These are phyloP conservation scores for Lichtheimia ramosa DNA, from an alignment of 371 early-diverging fungal genomes.

Conservation along the genomic window DNA sequence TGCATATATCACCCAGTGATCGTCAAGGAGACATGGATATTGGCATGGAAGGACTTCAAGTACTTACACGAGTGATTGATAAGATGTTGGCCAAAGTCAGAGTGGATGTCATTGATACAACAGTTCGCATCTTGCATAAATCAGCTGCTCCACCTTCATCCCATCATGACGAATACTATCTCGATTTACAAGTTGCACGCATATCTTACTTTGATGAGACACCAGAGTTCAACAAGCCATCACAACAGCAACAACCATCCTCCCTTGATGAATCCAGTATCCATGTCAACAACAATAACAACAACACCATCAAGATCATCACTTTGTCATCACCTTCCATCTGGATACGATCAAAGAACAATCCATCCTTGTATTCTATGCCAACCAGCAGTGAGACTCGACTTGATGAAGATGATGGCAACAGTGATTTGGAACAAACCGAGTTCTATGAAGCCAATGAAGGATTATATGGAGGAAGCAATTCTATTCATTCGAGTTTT, in stretches of 20 bases:
- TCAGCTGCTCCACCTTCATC: constrained; percentile 29
- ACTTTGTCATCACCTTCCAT: constrained; percentile 36
- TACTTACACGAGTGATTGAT: constrained; percentile 69
- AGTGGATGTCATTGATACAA: constrained; percentile 53
- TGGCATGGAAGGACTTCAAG: constrained; percentile 64
- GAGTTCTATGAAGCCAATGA: constrained; percentile 38
- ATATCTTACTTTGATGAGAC: constrained; percentile 66
- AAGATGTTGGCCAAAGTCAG: constrained; percentile 67
- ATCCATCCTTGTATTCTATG: constrained; percentile 16
- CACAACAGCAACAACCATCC: neutral
- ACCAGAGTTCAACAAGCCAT: constrained; percentile 39
- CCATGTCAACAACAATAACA: constrained; percentile 22
- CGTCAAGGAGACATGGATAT: constrained; percentile 20
- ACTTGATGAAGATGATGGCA: neutral
- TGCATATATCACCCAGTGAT: constrained; percentile 27
- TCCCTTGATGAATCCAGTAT: constrained; percentile 39
- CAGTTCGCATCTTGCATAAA: constrained; percentile 53
- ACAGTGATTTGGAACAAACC: constrained; percentile 22
- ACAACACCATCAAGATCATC: constrained; percentile 43
- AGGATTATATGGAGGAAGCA: constrained; percentile 14
- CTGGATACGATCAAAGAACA: constrained; percentile 30
- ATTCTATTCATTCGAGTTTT: constrained; percentile 19
- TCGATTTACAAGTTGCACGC: constrained; percentile 57
- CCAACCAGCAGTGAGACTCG: constrained; percentile 26
- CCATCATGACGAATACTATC: constrained; percentile 37